Percentiles rank a stretch among this genome's conserved stretches.
These are phyloP conservation scores for Salix caprea DNA, from an alignment of 345 rosid genomes.

Conservation along the genomic window DNA sequence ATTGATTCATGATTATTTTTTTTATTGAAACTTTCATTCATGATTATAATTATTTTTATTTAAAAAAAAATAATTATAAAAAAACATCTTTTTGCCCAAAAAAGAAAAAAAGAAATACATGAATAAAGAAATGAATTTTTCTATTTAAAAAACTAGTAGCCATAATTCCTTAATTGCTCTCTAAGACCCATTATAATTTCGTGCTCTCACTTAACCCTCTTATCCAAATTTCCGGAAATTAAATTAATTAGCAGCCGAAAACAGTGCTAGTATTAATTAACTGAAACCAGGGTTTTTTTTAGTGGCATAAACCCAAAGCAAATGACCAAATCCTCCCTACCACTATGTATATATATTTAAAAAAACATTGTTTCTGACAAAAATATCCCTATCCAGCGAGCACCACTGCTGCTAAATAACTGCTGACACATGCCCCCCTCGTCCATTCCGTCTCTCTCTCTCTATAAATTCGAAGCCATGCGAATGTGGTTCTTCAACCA, in stretches of 20 bases:
- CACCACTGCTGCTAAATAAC: constrained; percentile 15
- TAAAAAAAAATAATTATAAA: no score
- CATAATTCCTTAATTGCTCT: neutral
- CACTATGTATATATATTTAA: neutral
- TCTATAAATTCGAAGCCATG: constrained; percentile 29
- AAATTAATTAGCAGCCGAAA: neutral
- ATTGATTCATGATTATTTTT: no score
- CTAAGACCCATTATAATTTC: neutral
- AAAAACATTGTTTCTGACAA: neutral
- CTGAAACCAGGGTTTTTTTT: no score
- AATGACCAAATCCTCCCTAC: neutral
- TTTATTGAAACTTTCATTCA: no score
- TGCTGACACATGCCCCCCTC: constrained; percentile 11
- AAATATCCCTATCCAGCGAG: neutral
- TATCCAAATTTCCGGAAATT: no score
- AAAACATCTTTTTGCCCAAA: no score
- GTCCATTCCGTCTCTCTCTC: neutral
- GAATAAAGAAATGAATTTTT: no score
- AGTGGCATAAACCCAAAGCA: neutral
- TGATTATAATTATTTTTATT: no score
- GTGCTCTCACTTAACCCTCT: neutral
- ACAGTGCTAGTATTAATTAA: no score
- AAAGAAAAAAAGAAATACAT: no score
- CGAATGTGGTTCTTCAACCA: constrained; percentile 12
- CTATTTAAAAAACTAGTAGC: neutral